Evolutionary conservation across 148 eudicot genomes (phyloP).

Genomic region (Silene latifolia): DNA sequence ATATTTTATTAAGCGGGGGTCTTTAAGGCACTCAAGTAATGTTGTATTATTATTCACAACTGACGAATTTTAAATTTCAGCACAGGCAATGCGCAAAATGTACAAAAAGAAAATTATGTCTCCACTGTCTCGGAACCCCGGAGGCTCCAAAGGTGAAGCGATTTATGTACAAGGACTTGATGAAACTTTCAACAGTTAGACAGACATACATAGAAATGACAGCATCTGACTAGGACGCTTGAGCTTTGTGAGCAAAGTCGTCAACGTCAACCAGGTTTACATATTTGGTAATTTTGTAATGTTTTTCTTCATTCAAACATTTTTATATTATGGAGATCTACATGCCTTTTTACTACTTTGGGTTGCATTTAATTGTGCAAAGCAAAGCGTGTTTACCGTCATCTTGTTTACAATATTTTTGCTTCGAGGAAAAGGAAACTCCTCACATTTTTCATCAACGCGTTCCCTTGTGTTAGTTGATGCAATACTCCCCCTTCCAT

Average conservation of each 20-base stretch:
- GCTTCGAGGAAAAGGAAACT: not conserved
- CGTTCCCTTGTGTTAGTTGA: too few species aligned
- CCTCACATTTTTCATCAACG: not conserved
- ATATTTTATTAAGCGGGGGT: too few species aligned
- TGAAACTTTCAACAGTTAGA: too few species aligned
- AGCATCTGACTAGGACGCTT: not conserved
- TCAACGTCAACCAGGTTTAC: not conserved
- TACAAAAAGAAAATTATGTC: too few species aligned
- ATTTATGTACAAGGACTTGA: too few species aligned
- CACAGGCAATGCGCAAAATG: too few species aligned
- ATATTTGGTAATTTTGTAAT: not conserved
- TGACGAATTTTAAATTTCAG: too few species aligned
- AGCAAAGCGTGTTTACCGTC: not conserved
- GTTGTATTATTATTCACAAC: too few species aligned
- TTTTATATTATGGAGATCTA: too few species aligned
- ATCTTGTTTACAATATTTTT: not conserved
- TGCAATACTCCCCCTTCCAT: not conserved
- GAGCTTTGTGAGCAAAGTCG: not conserved
- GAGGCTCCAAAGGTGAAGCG: too few species aligned
- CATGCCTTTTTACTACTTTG: not conserved
- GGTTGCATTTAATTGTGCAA: not conserved
- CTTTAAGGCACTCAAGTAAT: too few species aligned
- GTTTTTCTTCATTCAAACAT: not conserved
- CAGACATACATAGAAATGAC: not conserved
- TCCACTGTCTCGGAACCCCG: too few species aligned